Percentiles rank a stretch among this genome's conserved stretches.
These are phyloP conservation scores for Primulina huaijiensis DNA, from an alignment of 257 asterid genomes.

Conservation along the genomic window DNA sequence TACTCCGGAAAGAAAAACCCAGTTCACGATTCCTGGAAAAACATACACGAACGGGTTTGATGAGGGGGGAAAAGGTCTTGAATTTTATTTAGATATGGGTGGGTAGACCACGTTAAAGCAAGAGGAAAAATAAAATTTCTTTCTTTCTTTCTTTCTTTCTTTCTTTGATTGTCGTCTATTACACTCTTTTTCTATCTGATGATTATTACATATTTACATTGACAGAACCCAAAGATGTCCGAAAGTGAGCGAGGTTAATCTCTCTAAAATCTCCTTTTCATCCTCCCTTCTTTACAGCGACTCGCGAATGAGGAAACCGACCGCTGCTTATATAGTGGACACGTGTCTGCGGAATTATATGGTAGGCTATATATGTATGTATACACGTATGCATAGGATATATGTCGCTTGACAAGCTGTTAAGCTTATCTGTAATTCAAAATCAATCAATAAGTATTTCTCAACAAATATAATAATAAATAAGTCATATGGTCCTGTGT, in stretches of 20 bases:
- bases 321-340: background rate
- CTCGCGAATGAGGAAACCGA: background rate
- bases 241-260: background rate
- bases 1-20: conserved; percentile 17
- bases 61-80: background rate
- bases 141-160: background rate
- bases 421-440: background rate
- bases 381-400: background rate
- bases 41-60: conserved; percentile 1
- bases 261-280: background rate
- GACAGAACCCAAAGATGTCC: background rate
- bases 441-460: no score
- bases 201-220: no score
- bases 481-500: no score
- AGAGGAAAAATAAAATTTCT: background rate
- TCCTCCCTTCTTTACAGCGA: background rate
- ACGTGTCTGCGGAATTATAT: background rate
- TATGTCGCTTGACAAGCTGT: background rate
- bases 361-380: background rate
- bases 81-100: background rate
- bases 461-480: background rate
- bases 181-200: background rate
- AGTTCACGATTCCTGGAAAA: conserved; percentile 20
- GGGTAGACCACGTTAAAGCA: background rate
- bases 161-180: background rate